phyloP scores from a whole-genome alignment of 1,139 yeast species.

The Hyphopichia pseudoburtonii region DNA sequence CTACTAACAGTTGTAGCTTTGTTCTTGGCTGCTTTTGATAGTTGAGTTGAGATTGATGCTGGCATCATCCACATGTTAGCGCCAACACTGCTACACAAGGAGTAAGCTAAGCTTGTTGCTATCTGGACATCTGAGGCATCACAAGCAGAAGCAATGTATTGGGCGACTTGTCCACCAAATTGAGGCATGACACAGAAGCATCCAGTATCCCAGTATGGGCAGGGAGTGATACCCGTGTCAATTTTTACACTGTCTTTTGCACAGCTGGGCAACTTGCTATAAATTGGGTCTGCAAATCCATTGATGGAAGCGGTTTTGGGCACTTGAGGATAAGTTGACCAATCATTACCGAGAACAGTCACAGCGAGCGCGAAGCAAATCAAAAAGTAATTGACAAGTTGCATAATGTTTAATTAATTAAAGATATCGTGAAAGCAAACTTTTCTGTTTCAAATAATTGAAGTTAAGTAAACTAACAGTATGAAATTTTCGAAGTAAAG shows the following conservation, averaged over 20 bases:
- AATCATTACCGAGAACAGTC: too few species aligned
- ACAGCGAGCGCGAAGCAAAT: too few species aligned
- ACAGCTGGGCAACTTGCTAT: conserved; percentile 26
- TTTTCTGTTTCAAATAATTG: too few species aligned
- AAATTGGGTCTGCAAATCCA: conserved; percentile 43
- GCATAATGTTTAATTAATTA: too few species aligned
- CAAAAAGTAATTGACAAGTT: too few species aligned
- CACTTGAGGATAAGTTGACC: conserved; percentile 36
- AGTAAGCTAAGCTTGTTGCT: conserved; percentile 42
- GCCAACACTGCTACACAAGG: conserved; percentile 44
- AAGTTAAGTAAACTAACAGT: too few species aligned
- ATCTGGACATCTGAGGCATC: conserved; percentile 35
- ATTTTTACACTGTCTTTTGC: conserved; percentile 26
- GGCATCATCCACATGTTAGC: conserved; percentile 50
- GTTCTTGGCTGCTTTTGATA: conserved; percentile 30
- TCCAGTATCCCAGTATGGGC: conserved; percentile 58
- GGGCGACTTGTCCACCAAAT: conserved; percentile 46
- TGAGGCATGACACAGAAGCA: conserved; percentile 53
- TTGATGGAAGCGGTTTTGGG: conserved; percentile 40
- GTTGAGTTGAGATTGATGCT: conserved; percentile 33
- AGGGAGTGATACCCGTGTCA: conserved; percentile 30
- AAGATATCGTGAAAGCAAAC: too few species aligned
- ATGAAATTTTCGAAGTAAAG: too few species aligned
- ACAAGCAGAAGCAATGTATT: conserved; percentile 44
- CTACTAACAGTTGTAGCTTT: conserved; percentile 7